These are phyloP conservation scores for Sutorius eximius DNA, from an alignment of 1,284 basidiomycete genomes.

Conservation along the genomic window DNA sequence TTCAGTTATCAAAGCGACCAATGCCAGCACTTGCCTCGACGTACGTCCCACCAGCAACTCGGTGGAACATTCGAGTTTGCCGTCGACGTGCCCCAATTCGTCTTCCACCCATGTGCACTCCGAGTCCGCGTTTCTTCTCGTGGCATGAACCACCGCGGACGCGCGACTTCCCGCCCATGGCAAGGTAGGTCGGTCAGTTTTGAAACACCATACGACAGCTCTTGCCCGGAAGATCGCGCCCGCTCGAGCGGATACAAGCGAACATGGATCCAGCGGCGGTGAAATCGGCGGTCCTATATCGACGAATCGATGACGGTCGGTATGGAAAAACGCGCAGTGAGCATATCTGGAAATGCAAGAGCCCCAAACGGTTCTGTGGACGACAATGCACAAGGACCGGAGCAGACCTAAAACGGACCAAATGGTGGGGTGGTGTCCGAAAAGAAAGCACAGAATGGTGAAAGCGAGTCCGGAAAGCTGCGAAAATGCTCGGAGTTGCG, in stretches of 20 bases:
- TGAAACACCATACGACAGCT: not conserved
- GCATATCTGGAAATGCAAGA: not conserved
- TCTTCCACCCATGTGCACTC: not conserved
- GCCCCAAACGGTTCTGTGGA: not conserved
- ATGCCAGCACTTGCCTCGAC: slow-evolving; percentile 5
- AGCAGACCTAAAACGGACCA: not conserved
- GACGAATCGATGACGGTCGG: not conserved
- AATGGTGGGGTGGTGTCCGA: not conserved
- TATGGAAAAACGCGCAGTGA: not conserved
- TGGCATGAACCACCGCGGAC: too few relatives aligned
- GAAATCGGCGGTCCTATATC: slow-evolving; percentile 2
- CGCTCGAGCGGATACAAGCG: not conserved
- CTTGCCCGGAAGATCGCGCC: not conserved
- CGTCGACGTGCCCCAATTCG: not conserved
- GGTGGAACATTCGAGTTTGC: not conserved
- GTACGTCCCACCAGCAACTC: not conserved
- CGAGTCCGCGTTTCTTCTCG: not conserved
- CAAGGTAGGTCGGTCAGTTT: not conserved
- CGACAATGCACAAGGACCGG: slow-evolving; percentile 10
- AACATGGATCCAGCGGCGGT: not conserved
- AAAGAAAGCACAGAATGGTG: not conserved
- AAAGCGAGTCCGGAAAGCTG: slow-evolving; percentile 3
- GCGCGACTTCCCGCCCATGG: not conserved
- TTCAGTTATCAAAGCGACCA: slow-evolving; percentile 12
- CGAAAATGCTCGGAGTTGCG: slow-evolving; percentile 4